Percentiles rank a stretch among this genome's conserved stretches.
Conservation (phyloP, 345 rosid genomes). For the Abelmoschus esculentus region DNA sequence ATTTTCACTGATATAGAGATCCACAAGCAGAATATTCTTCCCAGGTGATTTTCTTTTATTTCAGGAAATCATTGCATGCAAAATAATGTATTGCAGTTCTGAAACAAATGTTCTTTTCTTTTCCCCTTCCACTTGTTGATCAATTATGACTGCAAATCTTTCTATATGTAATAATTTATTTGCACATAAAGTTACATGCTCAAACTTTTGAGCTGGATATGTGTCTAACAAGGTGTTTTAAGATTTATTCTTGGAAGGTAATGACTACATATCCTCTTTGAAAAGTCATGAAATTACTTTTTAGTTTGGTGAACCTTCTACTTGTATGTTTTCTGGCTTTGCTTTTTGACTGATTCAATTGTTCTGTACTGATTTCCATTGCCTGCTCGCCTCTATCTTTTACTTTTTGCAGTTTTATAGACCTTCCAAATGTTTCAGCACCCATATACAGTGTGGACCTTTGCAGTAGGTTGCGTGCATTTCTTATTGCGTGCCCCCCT, state of each 20-base stretch:
- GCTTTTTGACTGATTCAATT: not conserved
- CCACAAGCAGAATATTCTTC: slow-evolving; percentile 65
- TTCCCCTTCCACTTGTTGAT: slow-evolving; percentile 3
- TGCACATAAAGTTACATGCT: not conserved
- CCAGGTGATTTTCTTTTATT: slow-evolving; percentile 42
- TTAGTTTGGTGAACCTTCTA: not conserved
- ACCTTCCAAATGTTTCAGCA: slow-evolving; percentile 80
- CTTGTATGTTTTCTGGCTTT: not conserved
- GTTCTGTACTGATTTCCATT: slow-evolving; percentile 17
- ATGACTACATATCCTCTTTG: not conserved
- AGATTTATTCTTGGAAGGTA: not conserved
- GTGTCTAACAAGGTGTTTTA: not conserved
- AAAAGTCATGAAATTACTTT: not conserved
- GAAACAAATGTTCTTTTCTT: not conserved
- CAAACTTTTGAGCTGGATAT: not conserved
- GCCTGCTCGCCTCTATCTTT: slow-evolving; percentile 10
- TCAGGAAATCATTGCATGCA: not conserved
- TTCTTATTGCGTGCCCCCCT: slow-evolving; percentile 82
- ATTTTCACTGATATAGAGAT: slow-evolving; percentile 77
- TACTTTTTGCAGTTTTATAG: slow-evolving; percentile 65
- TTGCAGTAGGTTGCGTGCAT: slow-evolving; percentile 67
- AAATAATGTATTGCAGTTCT: not conserved
- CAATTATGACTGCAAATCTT: not conserved
- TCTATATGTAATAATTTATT: not conserved
- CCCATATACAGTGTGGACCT: slow-evolving; percentile 82